Base-by-base conservation (phyloP, 2,329 filamentous ascomycete species). In the Thielaviopsis populi region DNA sequence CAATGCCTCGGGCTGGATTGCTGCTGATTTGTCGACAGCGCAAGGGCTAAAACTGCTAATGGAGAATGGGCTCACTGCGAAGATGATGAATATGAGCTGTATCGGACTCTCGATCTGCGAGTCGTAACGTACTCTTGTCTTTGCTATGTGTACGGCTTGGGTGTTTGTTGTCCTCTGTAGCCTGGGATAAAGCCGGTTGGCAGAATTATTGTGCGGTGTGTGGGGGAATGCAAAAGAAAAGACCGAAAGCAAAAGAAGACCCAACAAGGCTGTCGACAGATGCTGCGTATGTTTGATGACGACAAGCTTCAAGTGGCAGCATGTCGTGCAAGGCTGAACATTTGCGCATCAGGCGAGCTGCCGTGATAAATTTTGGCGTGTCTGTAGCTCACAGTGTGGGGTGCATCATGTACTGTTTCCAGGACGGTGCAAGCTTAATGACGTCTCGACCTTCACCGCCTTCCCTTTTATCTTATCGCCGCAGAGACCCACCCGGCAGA, bases 401-500 rank as follows among this genome's bases (percentile, higher is more conserved):
- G n/a, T 1, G 24, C 46, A 24, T 19, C 24, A 8, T 11, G 15
- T 27, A 30, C 50, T 56, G 50, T 56, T 5, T 22, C 10, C 2
- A 11, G 17, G 2, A 56, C 50, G 8, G 24, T 56, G n/a, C 10
- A 8, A 19, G 22, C 46, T 56, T n/a, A 22, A 61, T 37, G 48
- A 40, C 48, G 48, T 65, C 48, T 33, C 24, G 30, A 1, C n/a
- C 1, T 13, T 62, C 65, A 66, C 65, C 65, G 62, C 65, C 48
- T 64, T n/a, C n/a, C n/a, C n/a, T n/a, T n/a, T 66, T 33, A 50
- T 64, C 40, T 48, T 59, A 65, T 62, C 42, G n/a, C n/a, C 40
- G 30, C 58, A n/a, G 58, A 54, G 65, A 62, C 65, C 65, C 65
- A 66, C 65, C 58, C 24, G 65, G 65, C 65, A 66, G 58, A 66